phyloP scores from a whole-genome alignment of 2,329 filamentous ascomycete species.

The Chaetomiaceae sp. region DNA sequence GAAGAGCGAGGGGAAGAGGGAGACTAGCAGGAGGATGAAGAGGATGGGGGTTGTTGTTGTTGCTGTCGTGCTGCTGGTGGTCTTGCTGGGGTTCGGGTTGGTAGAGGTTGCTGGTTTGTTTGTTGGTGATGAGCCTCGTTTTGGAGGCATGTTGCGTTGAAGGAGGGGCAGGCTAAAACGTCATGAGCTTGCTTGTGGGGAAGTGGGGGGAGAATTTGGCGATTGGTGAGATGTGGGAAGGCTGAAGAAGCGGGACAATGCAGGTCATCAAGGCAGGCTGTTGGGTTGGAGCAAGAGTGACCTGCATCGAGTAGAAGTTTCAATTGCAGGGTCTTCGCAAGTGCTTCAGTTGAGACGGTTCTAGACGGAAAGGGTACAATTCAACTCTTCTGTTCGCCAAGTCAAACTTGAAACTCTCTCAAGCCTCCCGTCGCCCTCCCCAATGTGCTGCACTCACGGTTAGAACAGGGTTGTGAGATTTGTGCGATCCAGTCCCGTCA shows the following conservation, averaged over 20 bases:
- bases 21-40: constrained; percentile 44
- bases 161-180: constrained; percentile 14
- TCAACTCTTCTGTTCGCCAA: too few species aligned
- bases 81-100: constrained; percentile 28
- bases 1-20: constrained; percentile 51
- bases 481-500: too few species aligned
- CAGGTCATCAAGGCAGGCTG: too few species aligned
- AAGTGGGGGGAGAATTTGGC: not conserved
- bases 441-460: too few species aligned
- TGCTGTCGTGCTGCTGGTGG: constrained; percentile 29
- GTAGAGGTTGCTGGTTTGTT: not conserved
- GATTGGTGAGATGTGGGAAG: constrained; percentile 1
- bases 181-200: constrained; percentile 7
- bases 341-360: too few species aligned
- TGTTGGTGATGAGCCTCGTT: not conserved
- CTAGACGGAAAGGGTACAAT: too few species aligned
- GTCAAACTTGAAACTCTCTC: too few species aligned
- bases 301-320: too few species aligned
- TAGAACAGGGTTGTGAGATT: too few species aligned
- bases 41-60: constrained; percentile 42
- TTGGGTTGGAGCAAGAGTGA: too few species aligned
- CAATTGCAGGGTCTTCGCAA: not conserved
- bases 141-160: constrained; percentile 9
- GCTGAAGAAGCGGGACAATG: too few species aligned
- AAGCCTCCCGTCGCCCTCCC: too few species aligned